Evolutionary conservation across 306 rosid genomes (phyloP).

Genomic region (Acacia confusa): DNA sequence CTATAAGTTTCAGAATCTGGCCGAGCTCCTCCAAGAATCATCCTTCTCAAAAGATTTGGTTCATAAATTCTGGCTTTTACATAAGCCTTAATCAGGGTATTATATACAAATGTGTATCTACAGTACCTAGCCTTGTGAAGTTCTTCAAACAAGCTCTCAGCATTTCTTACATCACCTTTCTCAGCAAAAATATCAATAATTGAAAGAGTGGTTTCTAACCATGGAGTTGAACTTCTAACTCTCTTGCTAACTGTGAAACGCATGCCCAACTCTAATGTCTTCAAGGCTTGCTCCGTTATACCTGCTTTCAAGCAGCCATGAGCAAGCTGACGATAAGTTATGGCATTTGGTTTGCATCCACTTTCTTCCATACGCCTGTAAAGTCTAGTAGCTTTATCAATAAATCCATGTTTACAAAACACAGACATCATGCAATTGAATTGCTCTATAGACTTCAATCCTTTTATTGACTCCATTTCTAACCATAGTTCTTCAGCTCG

Average conservation of each 20-base stretch:
- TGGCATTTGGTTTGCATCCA: constrained; percentile 82
- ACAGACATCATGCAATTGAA: constrained; percentile 77
- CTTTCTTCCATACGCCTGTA: constrained; percentile 57
- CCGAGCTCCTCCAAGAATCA: constrained; percentile 87
- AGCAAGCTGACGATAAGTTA: constrained; percentile 76
- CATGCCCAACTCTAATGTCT: constrained; percentile 64
- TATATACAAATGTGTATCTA: constrained; percentile 80
- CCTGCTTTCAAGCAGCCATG: constrained; percentile 86
- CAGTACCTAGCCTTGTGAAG: constrained; percentile 67
- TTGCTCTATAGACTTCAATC: constrained; percentile 67
- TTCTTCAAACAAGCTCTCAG: constrained; percentile 71
- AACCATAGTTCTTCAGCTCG: constrained; percentile 85
- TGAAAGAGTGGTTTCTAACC: constrained; percentile 84
- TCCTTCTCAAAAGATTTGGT: constrained; percentile 74
- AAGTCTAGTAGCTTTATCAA: constrained; percentile 58
- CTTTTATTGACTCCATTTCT: constrained; percentile 67
- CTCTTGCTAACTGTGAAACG: constrained; percentile 43
- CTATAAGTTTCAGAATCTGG: constrained; percentile 94
- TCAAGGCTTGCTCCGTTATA: constrained; percentile 64
- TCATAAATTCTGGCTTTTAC: constrained; percentile 83
- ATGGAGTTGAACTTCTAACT: constrained; percentile 75
- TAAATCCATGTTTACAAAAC: constrained; percentile 66
- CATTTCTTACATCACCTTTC: constrained; percentile 73
- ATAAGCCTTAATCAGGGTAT: constrained; percentile 80
- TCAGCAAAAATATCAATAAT: constrained; percentile 69